These are phyloP conservation scores for Platanthera zijinensis DNA, from an alignment of 106 monocot genomes.

Conservation along the genomic window DNA sequence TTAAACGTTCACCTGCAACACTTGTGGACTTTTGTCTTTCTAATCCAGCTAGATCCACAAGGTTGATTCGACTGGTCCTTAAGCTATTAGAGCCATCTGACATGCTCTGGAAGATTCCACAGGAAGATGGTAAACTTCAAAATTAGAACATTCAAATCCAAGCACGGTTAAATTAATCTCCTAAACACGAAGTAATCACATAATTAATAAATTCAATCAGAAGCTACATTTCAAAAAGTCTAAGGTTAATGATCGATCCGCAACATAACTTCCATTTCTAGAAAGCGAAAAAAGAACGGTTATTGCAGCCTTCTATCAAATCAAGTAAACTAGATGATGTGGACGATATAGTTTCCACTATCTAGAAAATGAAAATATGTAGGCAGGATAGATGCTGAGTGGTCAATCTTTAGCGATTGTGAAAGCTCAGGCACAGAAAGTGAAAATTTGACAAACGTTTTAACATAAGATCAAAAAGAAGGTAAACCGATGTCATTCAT, in stretches of 20 bases:
- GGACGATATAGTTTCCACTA: too few relatives aligned
- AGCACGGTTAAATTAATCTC: neutral
- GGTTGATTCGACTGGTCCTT: constrained; percentile 90
- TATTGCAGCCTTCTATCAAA: neutral
- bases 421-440: too few relatives aligned
- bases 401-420: too few relatives aligned
- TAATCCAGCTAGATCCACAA: constrained; percentile 97
- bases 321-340: neutral
- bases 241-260: too few relatives aligned
- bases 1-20: constrained; percentile 82
- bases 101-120: constrained; percentile 35
- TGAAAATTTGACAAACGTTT: too few relatives aligned
- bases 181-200: neutral
- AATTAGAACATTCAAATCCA: neutral
- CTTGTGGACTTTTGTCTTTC: constrained; percentile 90
- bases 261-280: neutral
- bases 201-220: too few relatives aligned
- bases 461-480: too few relatives aligned
- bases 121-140: neutral
- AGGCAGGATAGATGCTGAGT: too few relatives aligned
- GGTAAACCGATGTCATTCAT: too few relatives aligned
- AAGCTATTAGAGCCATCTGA: too few relatives aligned
- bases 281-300: neutral
- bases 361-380: too few relatives aligned
- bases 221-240: neutral